Base-by-base conservation (phyloP, 805 yeast species). In the Lipomyces oligophaga region DNA sequence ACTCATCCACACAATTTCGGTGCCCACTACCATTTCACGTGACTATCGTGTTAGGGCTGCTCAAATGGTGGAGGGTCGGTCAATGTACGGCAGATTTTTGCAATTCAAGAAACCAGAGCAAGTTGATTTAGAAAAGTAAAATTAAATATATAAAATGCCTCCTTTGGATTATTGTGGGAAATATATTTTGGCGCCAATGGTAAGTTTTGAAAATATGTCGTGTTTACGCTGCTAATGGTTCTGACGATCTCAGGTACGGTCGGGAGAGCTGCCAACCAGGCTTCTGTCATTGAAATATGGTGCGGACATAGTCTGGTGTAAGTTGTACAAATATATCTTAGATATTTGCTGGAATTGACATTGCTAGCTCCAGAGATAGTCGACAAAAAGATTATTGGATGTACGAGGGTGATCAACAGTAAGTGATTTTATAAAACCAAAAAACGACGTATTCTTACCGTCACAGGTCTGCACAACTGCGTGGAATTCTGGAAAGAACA, bases 211-310 rank as follows among this genome's bases (percentile, higher is more conserved):
- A 7, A 5, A 5, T 20, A 5, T 24, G 13, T 18, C 19, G 11
- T 10, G 22, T 13, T 11, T 6, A 16, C 11, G 13, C 15, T 34
- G 21, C 10, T n/a, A 2, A 18, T 21, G 21, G 11, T 24, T 33
- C 45, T 41, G 19, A 4, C 8, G 13, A 7, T 8, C 3, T 2
- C 21, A 45, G 66, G 96, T 90, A 41, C 73, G 98, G 28, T 84
- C 90, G 33, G 96, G 97, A 10, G 98, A 93, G 67, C 76, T 93
- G 4, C 97, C 98, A 4, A 81, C 88, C 6, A 73, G 98, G 45
- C 72, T 90, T 5, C 63, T 89, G 55, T 81, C 96, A 0, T 71
- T 93, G 20, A 77, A 76, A 54, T 74, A 85, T 63, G 97, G 96
- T 2, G 96, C 96, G 0, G 97, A 93, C 65, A 70, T 90, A 38